Evolutionary conservation across 116 monocot genomes (phyloP).

Genomic region (Phalaenopsis hybrid): DNA sequence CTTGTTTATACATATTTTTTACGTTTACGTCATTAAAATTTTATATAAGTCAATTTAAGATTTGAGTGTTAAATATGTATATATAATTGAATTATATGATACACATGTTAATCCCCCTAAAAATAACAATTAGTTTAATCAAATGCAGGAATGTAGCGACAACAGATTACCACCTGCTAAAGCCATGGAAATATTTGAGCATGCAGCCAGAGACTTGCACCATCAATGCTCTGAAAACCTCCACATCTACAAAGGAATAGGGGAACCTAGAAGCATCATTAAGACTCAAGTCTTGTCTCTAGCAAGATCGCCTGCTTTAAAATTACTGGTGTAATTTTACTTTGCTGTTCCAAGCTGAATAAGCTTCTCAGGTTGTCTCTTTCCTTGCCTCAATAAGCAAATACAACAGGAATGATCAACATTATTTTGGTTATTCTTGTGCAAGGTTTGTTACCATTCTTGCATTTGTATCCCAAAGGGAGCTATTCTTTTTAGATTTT

Average conservation of each 20-base stretch:
- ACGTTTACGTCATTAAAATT: no score
- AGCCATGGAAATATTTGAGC: conserved; percentile 6
- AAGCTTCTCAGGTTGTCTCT: no score
- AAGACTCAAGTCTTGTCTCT: background rate
- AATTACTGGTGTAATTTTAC: background rate
- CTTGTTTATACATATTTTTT: no score
- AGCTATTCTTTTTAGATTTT: background rate
- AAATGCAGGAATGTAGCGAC: background rate
- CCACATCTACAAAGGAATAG: conserved; percentile 1
- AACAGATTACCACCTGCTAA: background rate
- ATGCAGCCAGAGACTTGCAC: background rate
- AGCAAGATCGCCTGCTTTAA: background rate
- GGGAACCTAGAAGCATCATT: background rate
- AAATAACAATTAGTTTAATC: no score
- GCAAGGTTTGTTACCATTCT: background rate
- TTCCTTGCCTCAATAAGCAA: no score
- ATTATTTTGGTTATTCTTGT: background rate
- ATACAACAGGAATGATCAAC: no score
- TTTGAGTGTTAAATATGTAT: no score
- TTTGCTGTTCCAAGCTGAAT: background rate
- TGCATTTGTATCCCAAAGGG: background rate
- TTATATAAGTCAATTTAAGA: no score
- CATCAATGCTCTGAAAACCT: background rate
- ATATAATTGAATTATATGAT: no score
- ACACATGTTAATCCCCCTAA: no score